Evolutionary conservation across 1,284 basidiomycete genomes (phyloP), one percentile per base, ranked within the genome.

Genomic region (Hemileia vastatrix): DNA sequence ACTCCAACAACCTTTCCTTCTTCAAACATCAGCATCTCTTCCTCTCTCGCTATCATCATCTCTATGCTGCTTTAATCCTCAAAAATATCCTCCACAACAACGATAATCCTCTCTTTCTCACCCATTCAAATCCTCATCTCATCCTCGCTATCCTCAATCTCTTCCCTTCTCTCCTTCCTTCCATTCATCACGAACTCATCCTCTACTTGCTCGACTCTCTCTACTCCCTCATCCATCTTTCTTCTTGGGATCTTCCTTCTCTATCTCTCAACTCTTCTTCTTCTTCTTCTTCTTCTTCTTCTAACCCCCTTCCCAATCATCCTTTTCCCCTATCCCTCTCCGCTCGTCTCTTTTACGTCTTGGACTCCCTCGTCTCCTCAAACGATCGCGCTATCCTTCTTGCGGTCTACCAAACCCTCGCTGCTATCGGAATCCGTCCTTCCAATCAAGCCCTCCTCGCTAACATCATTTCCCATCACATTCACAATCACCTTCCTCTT

Each of bases 181-280:
- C n/a, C 11, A 13, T 32, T 6, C 40, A 61, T 45, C 51, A 53
- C 24, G 58, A 61, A 32, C 54, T 32, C 27, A 0, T 54, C 2
- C 19, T 31, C 23, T 44, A 54, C n/a, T 33, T 92, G 31, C 86
- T 86, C 27, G 86, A 84, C 59, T 83, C 83, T 70, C 78, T 90
- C 62, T 85, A 86, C 71, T 86, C 87, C 0, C 90, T 90, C 65
- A 66, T 66, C 56, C 70, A 72, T 48, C 64, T 72, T 4, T 69
- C 70, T 32, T 66, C 67, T 1, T 69, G 71, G 57, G n/a, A n/a
- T 33, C 43, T 54, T 9, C 18, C 50, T 24, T 18, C 51, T 32
- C 58, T 54, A 13, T 32, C 32, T 19, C 48, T 50, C 31, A 33
- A 54, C 19, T 49, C 40, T n/a, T 18, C 57, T 59, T 36, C 48